Evolutionary conservation across 2,329 filamentous ascomycete genomes (phyloP), one percentile per base, ranked within the genome.

Genomic region (Talaromyces albobiverticillius): DNA sequence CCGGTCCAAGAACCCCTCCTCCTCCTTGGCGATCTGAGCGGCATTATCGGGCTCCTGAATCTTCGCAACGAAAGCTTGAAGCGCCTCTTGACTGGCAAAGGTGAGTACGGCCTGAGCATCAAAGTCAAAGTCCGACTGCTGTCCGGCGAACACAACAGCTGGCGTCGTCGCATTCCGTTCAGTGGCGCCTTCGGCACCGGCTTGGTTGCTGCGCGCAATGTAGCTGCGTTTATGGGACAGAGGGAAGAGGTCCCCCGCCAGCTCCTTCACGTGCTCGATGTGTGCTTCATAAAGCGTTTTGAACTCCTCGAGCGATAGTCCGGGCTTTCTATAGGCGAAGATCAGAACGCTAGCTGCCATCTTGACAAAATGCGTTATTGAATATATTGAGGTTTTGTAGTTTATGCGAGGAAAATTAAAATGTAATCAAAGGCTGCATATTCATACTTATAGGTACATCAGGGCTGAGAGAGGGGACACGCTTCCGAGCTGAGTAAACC

Each of bases 211-310:
- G 34, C 60, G 61, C 4, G 57, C 56, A 8, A 63, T 46, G 23
- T 63, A 63, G 53, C 34, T 57, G 41, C 60, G 59, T 34, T 57
- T 56, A 46, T 62, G 61, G 0, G 58, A 59, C 34, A 60, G 53
- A 2, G 62, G 61, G 23, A 61, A 64, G 16, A 57, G 51, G 14
- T 60, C 55, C 9, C 56, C 56, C 10, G 60, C 13, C 4, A 65
- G 36, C 22, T 46, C 46, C 38, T 62, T 63, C 22, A 63, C 14
- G n/a, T 64, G 59, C 0, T 48, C 41, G 32, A 56, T 42, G 51
- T 62, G 60, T 4, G 57, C 57, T 38, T 66, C 62, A 38, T 63
- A 66, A 36, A 57, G 58, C 6, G 50, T 55, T 34, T 59, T 59
- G 55, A 64, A 65, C 9, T 59, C 53, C 31, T 58, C 48, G 16